Conservation (phyloP, 495 filamentous ascomycete genomes). For the Pseudevernia furfuracea region DNA sequence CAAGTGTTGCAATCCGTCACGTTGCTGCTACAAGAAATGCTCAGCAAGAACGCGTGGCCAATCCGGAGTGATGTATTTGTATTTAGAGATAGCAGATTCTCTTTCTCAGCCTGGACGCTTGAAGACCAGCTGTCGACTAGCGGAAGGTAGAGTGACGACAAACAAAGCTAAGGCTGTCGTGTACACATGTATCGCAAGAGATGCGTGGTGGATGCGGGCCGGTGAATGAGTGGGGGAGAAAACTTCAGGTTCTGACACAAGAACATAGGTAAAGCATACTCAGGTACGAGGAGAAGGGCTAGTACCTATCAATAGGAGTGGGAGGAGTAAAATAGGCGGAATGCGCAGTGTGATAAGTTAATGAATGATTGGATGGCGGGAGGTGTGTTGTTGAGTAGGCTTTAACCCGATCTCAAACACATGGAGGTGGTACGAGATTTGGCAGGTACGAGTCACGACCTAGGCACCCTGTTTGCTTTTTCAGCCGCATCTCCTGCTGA, state of each 20-base stretch:
- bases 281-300: neutral
- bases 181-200: slow-evolving; percentile 23
- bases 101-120: slow-evolving; percentile 32
- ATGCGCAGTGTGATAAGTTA: neutral
- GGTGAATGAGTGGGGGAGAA: neutral
- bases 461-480: neutral
- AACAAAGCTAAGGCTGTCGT: slow-evolving; percentile 30
- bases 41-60: neutral
- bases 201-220: neutral
- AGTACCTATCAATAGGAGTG: neutral
- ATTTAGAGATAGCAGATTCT: neutral
- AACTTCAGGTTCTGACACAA: neutral
- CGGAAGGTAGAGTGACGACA: slow-evolving; percentile 31
- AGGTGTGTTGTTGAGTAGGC: neutral
- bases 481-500: neutral
- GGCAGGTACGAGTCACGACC: neutral
- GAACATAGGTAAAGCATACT: neutral
- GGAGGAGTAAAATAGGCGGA: neutral
- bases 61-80: neutral
- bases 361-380: neutral
- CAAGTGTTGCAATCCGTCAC: neutral
- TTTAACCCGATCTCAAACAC: neutral
- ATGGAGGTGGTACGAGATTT: neutral
- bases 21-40: neutral
- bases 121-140: slow-evolving; percentile 31